phyloP scores from a whole-genome alignment of 768 basidiomycete species.

The Lactifluus echinatus region DNA sequence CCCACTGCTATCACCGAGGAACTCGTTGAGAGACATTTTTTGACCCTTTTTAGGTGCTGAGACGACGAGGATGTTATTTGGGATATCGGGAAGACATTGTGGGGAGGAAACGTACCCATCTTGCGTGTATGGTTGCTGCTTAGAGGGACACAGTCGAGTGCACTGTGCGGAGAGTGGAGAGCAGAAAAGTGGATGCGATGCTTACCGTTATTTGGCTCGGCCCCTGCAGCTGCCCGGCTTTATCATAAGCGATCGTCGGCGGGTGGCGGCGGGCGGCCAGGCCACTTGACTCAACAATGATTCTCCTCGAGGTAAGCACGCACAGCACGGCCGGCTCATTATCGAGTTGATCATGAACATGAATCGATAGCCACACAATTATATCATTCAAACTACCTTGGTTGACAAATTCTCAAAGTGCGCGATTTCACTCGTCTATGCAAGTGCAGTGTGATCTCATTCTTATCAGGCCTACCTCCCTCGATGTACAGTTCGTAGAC shows the following conservation, averaged over 20 bases:
- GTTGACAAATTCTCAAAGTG: conserved; percentile 83
- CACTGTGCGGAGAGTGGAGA: conserved; percentile 2
- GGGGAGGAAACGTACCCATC: conserved; percentile 26
- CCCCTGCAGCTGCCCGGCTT: not conserved
- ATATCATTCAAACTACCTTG: conserved; percentile 86
- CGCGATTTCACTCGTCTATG: conserved; percentile 22
- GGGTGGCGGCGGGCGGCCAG: no score
- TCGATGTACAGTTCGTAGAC: conserved; percentile 96
- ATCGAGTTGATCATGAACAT: not conserved
- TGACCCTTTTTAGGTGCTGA: conserved; percentile 88
- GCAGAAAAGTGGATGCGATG: conserved; percentile 18
- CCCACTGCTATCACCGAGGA: conserved; percentile 81
- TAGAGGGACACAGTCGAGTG: not conserved
- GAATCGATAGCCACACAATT: conserved; percentile 66
- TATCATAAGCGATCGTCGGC: not conserved
- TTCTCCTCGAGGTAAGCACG: conserved; percentile 69
- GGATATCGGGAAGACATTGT: not conserved
- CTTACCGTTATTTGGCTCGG: conserved; percentile 22
- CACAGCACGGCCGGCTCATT: no score
- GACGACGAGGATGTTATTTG: conserved; percentile 3
- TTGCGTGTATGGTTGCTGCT: conserved; percentile 18
- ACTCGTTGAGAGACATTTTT: conserved; percentile 90
- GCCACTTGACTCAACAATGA: conserved; percentile 40
- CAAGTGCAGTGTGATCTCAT: conserved; percentile 8
- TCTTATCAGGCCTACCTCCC: conserved; percentile 62